phyloP scores from a whole-genome alignment of 768 basidiomycete species.

The Termitomyces sp. region DNA sequence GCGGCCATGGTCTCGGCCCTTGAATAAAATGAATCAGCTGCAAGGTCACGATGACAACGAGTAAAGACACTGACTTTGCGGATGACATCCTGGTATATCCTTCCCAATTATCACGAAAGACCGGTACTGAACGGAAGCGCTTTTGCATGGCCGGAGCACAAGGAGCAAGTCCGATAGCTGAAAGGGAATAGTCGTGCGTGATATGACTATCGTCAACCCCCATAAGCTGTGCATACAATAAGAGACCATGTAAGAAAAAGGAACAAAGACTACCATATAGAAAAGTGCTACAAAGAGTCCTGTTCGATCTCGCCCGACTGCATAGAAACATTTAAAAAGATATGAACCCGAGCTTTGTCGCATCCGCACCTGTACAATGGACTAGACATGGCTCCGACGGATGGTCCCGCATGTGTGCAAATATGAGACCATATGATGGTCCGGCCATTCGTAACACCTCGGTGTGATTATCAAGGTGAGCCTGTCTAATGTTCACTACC shows the following conservation, averaged over 20 bases:
- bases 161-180: conserved; percentile 32
- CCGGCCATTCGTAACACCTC: conserved; percentile 26
- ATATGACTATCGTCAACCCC: conserved; percentile 36
- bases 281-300: conserved; percentile 32
- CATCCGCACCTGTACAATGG: conserved; percentile 36
- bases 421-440: conserved; percentile 26
- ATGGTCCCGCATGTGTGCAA: conserved; percentile 31
- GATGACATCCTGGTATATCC: conserved; percentile 29
- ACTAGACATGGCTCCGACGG: conserved; percentile 34
- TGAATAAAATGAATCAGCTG: conserved; percentile 7
- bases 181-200: conserved; percentile 34
- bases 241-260: not conserved
- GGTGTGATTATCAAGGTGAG: conserved; percentile 24
- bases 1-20: conserved; percentile 34
- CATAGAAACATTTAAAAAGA: not conserved
- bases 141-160: conserved; percentile 22
- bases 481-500: conserved; percentile 14
- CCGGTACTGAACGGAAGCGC: conserved; percentile 22
- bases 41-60: not conserved
- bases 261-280: conserved; percentile 20
- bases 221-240: conserved; percentile 24
- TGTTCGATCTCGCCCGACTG: conserved; percentile 41
- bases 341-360: not conserved
- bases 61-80: conserved; percentile 22
- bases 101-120: conserved; percentile 28